These are phyloP conservation scores for Edaphochlamys debaryana DNA, from an alignment of 139 green algal species.

Conservation along the genomic window DNA sequence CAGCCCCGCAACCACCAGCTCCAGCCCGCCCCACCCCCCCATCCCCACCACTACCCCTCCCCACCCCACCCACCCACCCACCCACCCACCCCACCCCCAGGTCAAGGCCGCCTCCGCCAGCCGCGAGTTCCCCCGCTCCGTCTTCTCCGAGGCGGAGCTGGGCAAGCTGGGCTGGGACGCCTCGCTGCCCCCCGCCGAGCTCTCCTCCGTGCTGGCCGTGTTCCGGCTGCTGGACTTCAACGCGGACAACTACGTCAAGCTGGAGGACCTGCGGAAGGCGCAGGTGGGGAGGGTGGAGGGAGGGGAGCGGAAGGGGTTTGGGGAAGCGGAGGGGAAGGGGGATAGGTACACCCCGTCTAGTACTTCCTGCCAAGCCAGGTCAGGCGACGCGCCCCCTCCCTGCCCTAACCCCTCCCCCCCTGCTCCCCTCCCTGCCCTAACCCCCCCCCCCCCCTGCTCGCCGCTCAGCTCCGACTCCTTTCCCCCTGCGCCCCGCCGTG, in stretches of 20 bases:
- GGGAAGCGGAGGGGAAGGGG: too few relatives aligned
- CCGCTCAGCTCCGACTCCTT: too few relatives aligned
- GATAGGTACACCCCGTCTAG: too few relatives aligned
- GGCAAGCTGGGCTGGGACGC: constrained; percentile 12
- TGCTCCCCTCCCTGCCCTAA: too few relatives aligned
- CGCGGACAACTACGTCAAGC: constrained; percentile 25
- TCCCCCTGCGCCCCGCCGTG: too few relatives aligned
- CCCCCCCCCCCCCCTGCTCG: too few relatives aligned
- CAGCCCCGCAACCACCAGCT: too few relatives aligned
- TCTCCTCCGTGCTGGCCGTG: neutral
- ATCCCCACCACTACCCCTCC: neutral
- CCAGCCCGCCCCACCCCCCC: too few relatives aligned
- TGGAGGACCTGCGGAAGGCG: constrained; percentile 35
- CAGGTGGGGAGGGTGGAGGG: neutral
- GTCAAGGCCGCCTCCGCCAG: neutral
- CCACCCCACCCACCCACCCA: neutral
- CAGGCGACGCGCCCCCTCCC: too few relatives aligned
- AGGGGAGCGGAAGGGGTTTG: neutral
- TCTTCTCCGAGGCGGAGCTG: constrained; percentile 6
- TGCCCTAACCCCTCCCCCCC: too few relatives aligned
- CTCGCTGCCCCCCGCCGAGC: neutral
- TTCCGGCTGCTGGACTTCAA: constrained; percentile 43
- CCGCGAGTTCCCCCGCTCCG: neutral
- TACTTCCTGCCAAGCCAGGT: too few relatives aligned
- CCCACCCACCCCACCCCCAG: neutral